phyloP scores from a whole-genome alignment of 2,329 filamentous ascomycete genomes.

The Trichoderma sp. region DNA sequence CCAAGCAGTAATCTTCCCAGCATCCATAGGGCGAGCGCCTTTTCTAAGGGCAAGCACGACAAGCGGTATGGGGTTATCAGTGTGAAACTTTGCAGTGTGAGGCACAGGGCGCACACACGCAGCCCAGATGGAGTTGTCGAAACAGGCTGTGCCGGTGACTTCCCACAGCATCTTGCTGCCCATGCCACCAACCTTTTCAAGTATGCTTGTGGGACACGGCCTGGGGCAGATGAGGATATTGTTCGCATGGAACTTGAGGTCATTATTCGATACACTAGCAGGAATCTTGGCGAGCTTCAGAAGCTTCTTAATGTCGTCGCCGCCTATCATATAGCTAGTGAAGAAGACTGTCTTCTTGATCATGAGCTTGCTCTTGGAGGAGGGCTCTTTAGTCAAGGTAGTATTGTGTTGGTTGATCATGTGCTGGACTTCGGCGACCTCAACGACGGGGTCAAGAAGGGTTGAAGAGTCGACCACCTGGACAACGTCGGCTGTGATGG shows the following conservation, averaged over 20 bases:
- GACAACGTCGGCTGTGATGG: slow-evolving; percentile 76
- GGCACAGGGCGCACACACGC: slow-evolving; percentile 73
- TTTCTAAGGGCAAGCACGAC: slow-evolving; percentile 80
- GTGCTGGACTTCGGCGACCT: slow-evolving; percentile 80
- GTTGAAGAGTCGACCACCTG: slow-evolving; percentile 77
- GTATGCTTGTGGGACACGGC: slow-evolving; percentile 66
- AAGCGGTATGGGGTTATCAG: slow-evolving; percentile 73
- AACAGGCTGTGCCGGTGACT: slow-evolving; percentile 70
- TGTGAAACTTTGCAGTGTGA: slow-evolving; percentile 65
- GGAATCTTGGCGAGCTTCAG: slow-evolving; percentile 67
- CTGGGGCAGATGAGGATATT: slow-evolving; percentile 86
- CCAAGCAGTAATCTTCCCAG: slow-evolving; percentile 80
- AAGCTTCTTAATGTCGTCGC: slow-evolving; percentile 68
- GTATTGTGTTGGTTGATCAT: slow-evolving; percentile 87
- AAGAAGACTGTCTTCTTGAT: slow-evolving; percentile 89
- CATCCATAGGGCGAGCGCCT: slow-evolving; percentile 74
- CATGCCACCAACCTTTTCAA: slow-evolving; percentile 83
- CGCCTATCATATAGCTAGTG: slow-evolving; percentile 82
- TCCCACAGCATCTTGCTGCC: slow-evolving; percentile 82
- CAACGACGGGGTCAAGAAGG: slow-evolving; percentile 71
- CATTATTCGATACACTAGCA: slow-evolving; percentile 58
- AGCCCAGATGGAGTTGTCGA: slow-evolving; percentile 84
- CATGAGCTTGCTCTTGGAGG: slow-evolving; percentile 49
- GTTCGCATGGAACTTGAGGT: slow-evolving; percentile 80
- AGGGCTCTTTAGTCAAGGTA: slow-evolving; percentile 35